Base-by-base conservation (phyloP, 495 filamentous ascomycete genomes). In the Corynascus novoguineensis region DNA sequence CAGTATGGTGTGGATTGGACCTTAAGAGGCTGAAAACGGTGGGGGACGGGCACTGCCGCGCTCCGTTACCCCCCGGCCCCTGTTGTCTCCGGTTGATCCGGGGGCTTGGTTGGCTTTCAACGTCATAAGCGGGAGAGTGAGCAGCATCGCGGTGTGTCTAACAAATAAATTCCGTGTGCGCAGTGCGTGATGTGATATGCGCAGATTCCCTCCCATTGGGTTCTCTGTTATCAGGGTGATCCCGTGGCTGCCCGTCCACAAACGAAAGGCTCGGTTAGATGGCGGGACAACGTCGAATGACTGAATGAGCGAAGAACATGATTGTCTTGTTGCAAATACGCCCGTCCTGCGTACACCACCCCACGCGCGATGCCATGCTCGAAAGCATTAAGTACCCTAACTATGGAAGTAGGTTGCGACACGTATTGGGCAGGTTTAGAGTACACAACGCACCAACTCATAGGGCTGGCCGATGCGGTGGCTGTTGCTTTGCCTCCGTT, bases 51-150 rank as follows among this genome's bases (percentile, higher is more conserved):
- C 34, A n/a, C 17, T 34, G 29, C 5, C 6, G 0, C 14, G 10
- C 60, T 54, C 60, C 60, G 57, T 62, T 62, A 53, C 17, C 28
- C 19, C 17, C 45, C n/a, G n/a, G n/a, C n/a, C 15, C 14, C 45
- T 19, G 0, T 31, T 15, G 7, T 47, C 12, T 46, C 40, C 40
- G 40, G 40, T 10, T 21, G 19, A 44, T 44, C 40, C 40, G 40
- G 40, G 40, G 19, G 10, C 2, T 5, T 40, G 5, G 37, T 35
- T 8, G 31, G n/a, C 29, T 31, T 5, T 10, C 29, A 31, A 31
- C 29, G 29, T 31, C 29, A 35, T 8, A 35, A 11, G 11, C 3
- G 34, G 34, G 34, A 6, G 34, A 14, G 10, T 2, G 10, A 24
- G 21, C 21, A 44, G 24, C 40, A 22, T 12, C 27, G 21, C 21